A percentile compares a stretch with the other conserved stretches of the same genome.
These are phyloP conservation scores for Mycena albidolilacea DNA, from an alignment of 768 basidiomycete genomes.

Conservation along the genomic window DNA sequence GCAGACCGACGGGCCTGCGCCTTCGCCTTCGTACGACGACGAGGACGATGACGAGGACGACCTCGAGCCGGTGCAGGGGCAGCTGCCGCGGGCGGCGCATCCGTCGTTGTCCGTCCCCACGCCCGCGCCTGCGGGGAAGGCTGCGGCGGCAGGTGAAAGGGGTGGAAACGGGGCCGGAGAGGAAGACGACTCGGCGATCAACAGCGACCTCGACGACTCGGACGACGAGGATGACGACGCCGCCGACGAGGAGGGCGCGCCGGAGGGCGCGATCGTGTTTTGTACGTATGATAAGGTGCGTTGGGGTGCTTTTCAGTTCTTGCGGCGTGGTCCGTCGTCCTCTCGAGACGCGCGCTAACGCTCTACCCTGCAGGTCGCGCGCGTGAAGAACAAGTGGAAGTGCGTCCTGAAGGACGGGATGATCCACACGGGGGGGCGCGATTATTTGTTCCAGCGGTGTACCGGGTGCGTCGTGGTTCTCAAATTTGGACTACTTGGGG, in stretches of 20 bases:
- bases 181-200: constrained; percentile 61
- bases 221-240: constrained; percentile 54
- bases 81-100: constrained; percentile 59
- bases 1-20: constrained; percentile 36
- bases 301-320: too few species aligned
- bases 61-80: constrained; percentile 57
- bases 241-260: constrained; percentile 72
- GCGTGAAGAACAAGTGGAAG: constrained; percentile 93
- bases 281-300: constrained; percentile 87
- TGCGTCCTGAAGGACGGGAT: constrained; percentile 87
- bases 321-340: too few species aligned
- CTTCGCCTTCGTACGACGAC: constrained; percentile 11
- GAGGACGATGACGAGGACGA: constrained; percentile 49
- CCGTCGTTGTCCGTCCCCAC: constrained; percentile 52
- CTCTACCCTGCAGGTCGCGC: constrained; percentile 67
- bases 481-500: too few species aligned
- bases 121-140: constrained; percentile 42
- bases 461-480: constrained; percentile 67
- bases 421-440: constrained; percentile 82
- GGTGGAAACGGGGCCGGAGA: too few species aligned
- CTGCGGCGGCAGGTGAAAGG: constrained; percentile 13
- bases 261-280: constrained; percentile 73
- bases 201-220: constrained; percentile 83
- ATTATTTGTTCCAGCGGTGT: constrained; percentile 86
- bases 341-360: too few species aligned